Conservation (phyloP, 1,284 basidiomycete genomes). For the Apiotrichum porosum region DNA sequence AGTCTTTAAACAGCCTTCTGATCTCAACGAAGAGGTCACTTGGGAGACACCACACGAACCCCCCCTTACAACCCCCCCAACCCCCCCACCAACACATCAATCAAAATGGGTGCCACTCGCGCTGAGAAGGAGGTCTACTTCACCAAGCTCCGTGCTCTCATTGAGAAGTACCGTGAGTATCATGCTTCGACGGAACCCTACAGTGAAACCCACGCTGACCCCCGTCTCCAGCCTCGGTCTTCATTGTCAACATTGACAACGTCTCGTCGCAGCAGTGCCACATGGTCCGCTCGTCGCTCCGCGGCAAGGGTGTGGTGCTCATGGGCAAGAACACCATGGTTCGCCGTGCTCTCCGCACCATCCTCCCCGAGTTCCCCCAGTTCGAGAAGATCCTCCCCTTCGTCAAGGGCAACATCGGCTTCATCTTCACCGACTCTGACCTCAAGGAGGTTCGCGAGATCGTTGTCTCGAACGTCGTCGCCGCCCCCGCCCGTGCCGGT, state of each 20-base stretch:
- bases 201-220: background rate
- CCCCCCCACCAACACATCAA: slow-evolving; percentile 21
- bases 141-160: slow-evolving; percentile 85
- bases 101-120: slow-evolving; percentile 83
- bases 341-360: slow-evolving; percentile 88
- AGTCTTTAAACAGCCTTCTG: slow-evolving; percentile 51
- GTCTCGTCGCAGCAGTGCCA: slow-evolving; percentile 92
- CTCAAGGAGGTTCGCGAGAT: slow-evolving; percentile 90
- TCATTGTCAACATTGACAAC: slow-evolving; percentile 99
- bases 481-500: slow-evolving; percentile 97
- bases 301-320: slow-evolving; percentile 91
- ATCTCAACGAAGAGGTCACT: slow-evolving; percentile 42
- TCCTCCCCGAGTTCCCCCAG: slow-evolving; percentile 84
- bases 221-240: slow-evolving; percentile 79
- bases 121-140: slow-evolving; percentile 93
- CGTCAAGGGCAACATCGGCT: slow-evolving; percentile 97
- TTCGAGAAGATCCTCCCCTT: slow-evolving; percentile 94
- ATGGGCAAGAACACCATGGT: slow-evolving; percentile 99
- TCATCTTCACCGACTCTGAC: slow-evolving; percentile 92
- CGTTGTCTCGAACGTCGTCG: slow-evolving; percentile 95
- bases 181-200: background rate
- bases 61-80: slow-evolving; percentile 11
- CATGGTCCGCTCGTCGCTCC: slow-evolving; percentile 85
- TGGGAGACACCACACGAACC: slow-evolving; percentile 43
- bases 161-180: slow-evolving; percentile 81